Conservation (phyloP, 2,329 filamentous ascomycete species). For the Aspergillus vadensis region DNA sequence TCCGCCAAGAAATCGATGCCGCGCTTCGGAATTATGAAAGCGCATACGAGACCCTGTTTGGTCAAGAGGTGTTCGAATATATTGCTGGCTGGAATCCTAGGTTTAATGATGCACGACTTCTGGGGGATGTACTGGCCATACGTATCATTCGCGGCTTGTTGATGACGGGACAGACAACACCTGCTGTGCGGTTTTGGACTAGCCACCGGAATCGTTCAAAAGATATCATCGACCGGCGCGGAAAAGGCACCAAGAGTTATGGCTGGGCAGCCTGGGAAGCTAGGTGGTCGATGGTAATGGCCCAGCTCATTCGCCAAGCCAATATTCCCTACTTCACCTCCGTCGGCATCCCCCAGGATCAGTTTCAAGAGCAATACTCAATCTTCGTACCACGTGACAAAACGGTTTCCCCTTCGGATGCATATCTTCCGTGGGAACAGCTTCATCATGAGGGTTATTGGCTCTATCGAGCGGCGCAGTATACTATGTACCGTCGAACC, state of each 20-base stretch:
- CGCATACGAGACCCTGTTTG: slow-evolving; percentile 81
- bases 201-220: slow-evolving; percentile 72
- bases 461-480: slow-evolving; percentile 56
- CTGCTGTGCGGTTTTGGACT: slow-evolving; percentile 79
- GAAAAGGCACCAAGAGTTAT: slow-evolving; percentile 84
- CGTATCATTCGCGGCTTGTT: slow-evolving; percentile 80
- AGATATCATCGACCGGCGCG: slow-evolving; percentile 78
- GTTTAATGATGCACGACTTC: slow-evolving; percentile 88
- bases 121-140: slow-evolving; percentile 79
- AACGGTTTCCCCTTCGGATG: slow-evolving; percentile 50
- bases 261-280: slow-evolving; percentile 94
- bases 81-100: slow-evolving; percentile 87
- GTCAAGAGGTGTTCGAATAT: slow-evolving; percentile 80
- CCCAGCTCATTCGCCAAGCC: slow-evolving; percentile 58
- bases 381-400: slow-evolving; percentile 56
- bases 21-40: slow-evolving; percentile 83
- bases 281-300: slow-evolving; percentile 66
- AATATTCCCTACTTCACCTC: slow-evolving; percentile 50
- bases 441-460: slow-evolving; percentile 66
- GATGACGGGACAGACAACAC: slow-evolving; percentile 75
- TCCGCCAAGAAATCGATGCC: slow-evolving; percentile 87
- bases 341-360: slow-evolving; percentile 28
- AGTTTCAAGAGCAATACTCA: slow-evolving; percentile 30
- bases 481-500: slow-evolving; percentile 52
- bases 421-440: slow-evolving; percentile 58